Evolutionary conservation across 345 rosid genomes (phyloP), one percentile per base, ranked within the genome.

Genomic region (Euphorbia peplus): DNA sequence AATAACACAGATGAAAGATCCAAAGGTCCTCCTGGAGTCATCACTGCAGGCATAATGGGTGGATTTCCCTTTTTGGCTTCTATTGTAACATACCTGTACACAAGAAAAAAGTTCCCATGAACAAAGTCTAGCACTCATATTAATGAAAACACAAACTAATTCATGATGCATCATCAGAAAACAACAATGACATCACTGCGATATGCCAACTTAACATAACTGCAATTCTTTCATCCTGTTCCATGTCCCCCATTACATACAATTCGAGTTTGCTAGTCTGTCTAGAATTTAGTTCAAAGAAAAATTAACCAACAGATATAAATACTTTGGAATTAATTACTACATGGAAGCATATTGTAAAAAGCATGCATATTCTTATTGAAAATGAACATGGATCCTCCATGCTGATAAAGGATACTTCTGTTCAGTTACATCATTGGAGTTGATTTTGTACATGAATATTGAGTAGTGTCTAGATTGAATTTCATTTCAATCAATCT

Each of bases 1-100:
- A 89, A 83, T 56, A 95, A 73, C 56, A 95, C 92, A 56, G 90
- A 83, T 74, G 91, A 84, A n/a, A 91, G 90, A 75, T 91, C 99
- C 77, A 90, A 62, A 75, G 93, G 82, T 73, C 97, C 95, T 75
- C 90, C 97, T 55, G 97, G 93, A 54, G 96, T 90, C 84, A 87
- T 81, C 60, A 91, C 90, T 32, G 87, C 83, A 28, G 96, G 97
- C 97, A 88, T 90, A 51, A 91, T 78, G 37, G 97, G 96, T 30
- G 96, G 96, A 76, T 95, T 91, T 44, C 81, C 91, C 15, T 74
- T 85, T 74, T 75, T 83, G 32, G 91, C 89, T 74, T 75, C 80
- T 71, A 85, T 78, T 55, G 76, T 68, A 37, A 84, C 79, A 75
- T 58, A 66, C 67, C 98, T 90, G 76, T 68, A 58, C 39, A 26